A percentile compares a stretch with the other conserved stretches of the same genome.
phyloP scores from a whole-genome alignment of 2,329 filamentous ascomycete genomes.

The Camptophora hylomeconis region DNA sequence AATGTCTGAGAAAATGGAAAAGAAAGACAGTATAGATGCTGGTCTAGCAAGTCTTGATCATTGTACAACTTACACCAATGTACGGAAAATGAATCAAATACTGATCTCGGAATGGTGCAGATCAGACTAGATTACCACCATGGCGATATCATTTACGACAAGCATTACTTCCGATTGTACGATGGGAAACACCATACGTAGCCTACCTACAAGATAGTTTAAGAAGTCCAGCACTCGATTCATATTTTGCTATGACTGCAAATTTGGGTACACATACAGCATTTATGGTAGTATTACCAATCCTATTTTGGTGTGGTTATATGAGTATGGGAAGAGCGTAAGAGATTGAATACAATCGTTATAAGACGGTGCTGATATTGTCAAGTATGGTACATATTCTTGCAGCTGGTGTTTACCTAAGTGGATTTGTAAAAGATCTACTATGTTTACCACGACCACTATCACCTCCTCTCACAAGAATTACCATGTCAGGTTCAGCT shows the following conservation, averaged over 20 bases:
- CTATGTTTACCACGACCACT: conserved; percentile 82
- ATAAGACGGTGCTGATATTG: conserved; percentile 6
- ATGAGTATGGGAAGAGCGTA: conserved; percentile 77
- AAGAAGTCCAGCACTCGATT: conserved; percentile 75
- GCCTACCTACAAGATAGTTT: conserved; percentile 70
- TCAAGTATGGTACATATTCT: conserved; percentile 53
- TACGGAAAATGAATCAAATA: not conserved
- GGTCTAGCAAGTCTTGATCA: conserved; percentile 70
- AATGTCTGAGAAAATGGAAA: conserved; percentile 25
- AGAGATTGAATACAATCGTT: conserved; percentile 22
- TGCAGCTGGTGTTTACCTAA: conserved; percentile 69
- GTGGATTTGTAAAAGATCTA: conserved; percentile 88
- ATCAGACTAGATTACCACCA: conserved; percentile 67
- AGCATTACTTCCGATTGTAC: conserved; percentile 67
- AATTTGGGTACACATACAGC: conserved; percentile 97
- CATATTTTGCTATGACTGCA: conserved; percentile 92
- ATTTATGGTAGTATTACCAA: conserved; percentile 90
- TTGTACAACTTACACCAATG: conserved; percentile 33
- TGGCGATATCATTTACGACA: conserved; percentile 86
- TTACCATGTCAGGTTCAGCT: conserved; percentile 93
- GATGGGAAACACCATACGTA: conserved; percentile 91
- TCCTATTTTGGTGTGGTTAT: conserved; percentile 94
- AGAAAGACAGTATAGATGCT: conserved; percentile 38
- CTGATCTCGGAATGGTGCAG: conserved; percentile 5
- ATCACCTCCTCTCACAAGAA: conserved; percentile 81